Percentiles rank a stretch among this genome's conserved stretches.
phyloP scores from a whole-genome alignment of 2,329 filamentous ascomycete species.

The Thelonectria discophora region DNA sequence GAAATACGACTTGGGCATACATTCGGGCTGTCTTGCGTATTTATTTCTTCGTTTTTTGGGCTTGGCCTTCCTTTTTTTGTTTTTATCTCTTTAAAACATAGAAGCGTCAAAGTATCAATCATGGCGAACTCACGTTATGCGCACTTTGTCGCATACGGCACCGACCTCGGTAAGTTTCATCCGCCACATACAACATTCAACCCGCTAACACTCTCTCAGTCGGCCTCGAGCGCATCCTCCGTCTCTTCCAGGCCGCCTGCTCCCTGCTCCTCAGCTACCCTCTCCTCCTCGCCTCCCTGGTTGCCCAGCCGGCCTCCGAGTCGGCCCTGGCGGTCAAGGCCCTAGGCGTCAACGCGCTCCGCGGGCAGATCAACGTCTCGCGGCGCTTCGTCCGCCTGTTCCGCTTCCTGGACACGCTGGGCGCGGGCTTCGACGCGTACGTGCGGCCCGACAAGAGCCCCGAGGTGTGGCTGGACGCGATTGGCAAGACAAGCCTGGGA shows the following conservation, averaged over 20 bases:
- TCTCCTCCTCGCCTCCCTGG: conserved; percentile 48
- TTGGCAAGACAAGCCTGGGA: conserved; percentile 67
- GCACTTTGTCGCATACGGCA: conserved; percentile 56
- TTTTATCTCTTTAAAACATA: background rate
- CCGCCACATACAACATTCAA: conserved; percentile 1
- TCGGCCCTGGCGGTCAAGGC: conserved; percentile 42
- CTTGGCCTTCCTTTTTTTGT: background rate
- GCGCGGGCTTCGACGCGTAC: conserved; percentile 57
- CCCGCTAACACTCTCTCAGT: conserved; percentile 49
- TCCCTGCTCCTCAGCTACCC: conserved; percentile 59
- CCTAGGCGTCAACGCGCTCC: conserved; percentile 49
- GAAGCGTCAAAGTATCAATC: background rate
- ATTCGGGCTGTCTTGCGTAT: background rate
- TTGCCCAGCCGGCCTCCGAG: conserved; percentile 31
- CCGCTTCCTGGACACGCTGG: conserved; percentile 71
- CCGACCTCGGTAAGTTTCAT: conserved; percentile 54
- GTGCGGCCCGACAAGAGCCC: conserved; percentile 38
- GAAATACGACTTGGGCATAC: background rate
- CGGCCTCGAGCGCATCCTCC: conserved; percentile 69
- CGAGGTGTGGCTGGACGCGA: conserved; percentile 61
- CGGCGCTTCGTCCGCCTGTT: conserved; percentile 74
- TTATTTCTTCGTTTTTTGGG: background rate
- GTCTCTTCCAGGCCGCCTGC: conserved; percentile 62
- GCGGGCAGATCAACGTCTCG: conserved; percentile 55
- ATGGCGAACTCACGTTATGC: conserved; percentile 43